phyloP scores from a whole-genome alignment of 768 basidiomycete species.

The Agaricus blazei region DNA sequence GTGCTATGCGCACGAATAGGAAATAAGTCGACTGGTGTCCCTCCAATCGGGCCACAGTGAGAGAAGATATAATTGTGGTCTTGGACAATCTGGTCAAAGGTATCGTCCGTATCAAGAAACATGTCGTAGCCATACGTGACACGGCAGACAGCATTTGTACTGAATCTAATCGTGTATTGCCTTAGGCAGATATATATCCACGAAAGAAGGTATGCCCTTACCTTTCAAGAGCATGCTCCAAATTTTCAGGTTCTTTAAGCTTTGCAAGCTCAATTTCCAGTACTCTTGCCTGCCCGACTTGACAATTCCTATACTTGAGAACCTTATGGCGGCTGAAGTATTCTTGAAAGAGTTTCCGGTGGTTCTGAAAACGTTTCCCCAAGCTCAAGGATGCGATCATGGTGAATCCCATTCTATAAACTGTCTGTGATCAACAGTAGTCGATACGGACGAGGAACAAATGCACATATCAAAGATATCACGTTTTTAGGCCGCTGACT shows the following conservation, averaged over 20 bases:
- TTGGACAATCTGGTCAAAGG: neutral
- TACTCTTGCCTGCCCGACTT: neutral
- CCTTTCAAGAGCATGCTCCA: neutral
- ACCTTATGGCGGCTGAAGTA: neutral
- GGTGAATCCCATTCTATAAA: neutral
- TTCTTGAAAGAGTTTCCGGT: slow-evolving; percentile 3
- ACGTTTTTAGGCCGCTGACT: slow-evolving; percentile 5
- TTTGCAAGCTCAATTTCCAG: neutral
- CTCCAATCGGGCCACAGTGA: slow-evolving; percentile 1
- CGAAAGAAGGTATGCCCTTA: neutral
- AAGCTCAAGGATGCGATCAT: neutral
- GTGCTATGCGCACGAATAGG: neutral
- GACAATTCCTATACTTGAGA: neutral
- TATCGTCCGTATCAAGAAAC: neutral
- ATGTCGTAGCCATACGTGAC: slow-evolving; percentile 1
- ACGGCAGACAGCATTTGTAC: neutral
- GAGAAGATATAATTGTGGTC: neutral
- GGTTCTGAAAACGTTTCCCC: slow-evolving; percentile 5
- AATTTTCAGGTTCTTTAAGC: neutral
- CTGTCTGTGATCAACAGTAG: neutral
- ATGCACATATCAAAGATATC: neutral
- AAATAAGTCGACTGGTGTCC: slow-evolving; percentile 6
- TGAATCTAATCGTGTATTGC: neutral
- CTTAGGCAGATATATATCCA: neutral
- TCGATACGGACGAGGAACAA: neutral